Base-by-base conservation (phyloP, 1,284 basidiomycete species). In the Cutaneotrichosporon spelunceum region DNA sequence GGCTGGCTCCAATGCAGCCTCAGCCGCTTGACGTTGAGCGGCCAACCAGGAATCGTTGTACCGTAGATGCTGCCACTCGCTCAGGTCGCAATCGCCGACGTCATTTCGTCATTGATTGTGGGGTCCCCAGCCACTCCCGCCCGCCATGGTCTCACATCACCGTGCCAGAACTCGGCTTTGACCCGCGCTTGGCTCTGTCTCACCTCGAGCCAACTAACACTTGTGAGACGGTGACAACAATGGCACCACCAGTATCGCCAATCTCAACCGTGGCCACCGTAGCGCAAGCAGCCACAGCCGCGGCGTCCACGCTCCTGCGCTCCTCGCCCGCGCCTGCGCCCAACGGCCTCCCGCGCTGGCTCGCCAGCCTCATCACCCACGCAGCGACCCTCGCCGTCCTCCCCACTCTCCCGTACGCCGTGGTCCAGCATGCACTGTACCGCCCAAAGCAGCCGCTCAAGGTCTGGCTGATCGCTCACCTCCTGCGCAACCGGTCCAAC, bases 381-480 rank as follows among this genome's bases (percentile, higher is more conserved):
- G 21, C 34, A 9, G 52, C 52, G 9, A 34, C 34, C 7, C 33
- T 53, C 23, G 14, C 33, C 23, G 33, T 53, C 21, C 52, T 53
- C 19, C 52, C 52, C 23, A 53, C 52, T 5, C 21, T 53, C 16
- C 52, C 52, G 16, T 50, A 27, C 27, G 48, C 48, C 14, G 27
- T 50, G 5, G 27, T 50, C 8, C 48, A 50, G 48, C 48, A 50
- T 10, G 27, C 48, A 14, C 27, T 50, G 26, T 50, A 50, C 27
- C 48, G 27, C 5, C 48, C 48, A 16, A 13, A 50, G 27, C 48
- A 50, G 48, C 48, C 48, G 48, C 48, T 50, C 48, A 50, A 50
- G 27, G 16, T 50, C 19, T 50, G 48, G 48, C 48, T 50, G 14
- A 50, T 50, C 9, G 48, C 48, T 7, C 48, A 50, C 27, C 48